phyloP scores from a whole-genome alignment of 768 basidiomycete species.

The Lentinula guzmanii region DNA sequence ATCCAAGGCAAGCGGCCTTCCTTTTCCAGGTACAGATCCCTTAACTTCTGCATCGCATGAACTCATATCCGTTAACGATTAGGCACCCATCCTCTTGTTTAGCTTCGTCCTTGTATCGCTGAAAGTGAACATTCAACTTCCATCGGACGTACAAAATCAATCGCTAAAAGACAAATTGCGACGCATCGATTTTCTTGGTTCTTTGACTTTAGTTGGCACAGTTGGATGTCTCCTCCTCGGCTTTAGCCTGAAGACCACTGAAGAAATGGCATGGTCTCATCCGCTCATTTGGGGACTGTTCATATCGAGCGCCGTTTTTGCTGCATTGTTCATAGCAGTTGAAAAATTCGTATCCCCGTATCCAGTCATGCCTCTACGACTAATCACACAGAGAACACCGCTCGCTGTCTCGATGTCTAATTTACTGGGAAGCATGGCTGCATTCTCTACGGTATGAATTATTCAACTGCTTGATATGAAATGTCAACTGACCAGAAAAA shows the following conservation, averaged over 20 bases:
- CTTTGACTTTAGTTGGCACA: constrained; percentile 66
- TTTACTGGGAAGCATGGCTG: constrained; percentile 68
- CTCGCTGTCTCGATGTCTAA: constrained; percentile 77
- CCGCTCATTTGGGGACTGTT: constrained; percentile 69
- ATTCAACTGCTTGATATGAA: background rate
- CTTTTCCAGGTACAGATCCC: constrained; percentile 58
- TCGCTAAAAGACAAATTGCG: constrained; percentile 55
- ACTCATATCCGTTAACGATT: constrained; percentile 7
- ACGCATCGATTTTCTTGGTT: constrained; percentile 83
- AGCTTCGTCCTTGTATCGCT: constrained; percentile 64
- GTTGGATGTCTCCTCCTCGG: constrained; percentile 71
- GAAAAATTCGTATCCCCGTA: constrained; percentile 75
- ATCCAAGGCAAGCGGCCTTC: constrained; percentile 75
- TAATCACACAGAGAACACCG: constrained; percentile 75
- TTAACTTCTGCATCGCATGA: background rate
- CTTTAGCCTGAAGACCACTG: constrained; percentile 72
- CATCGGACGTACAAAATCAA: constrained; percentile 59
- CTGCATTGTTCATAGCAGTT: constrained; percentile 61
- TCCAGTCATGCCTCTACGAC: constrained; percentile 86
- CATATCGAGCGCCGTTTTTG: constrained; percentile 45
- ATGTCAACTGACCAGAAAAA: constrained; percentile 12
- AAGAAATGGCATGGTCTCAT: constrained; percentile 72
- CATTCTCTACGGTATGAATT: constrained; percentile 66
- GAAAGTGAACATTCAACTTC: constrained; percentile 75
- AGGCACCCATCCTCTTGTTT: constrained; percentile 75